A percentile compares a stretch with the other conserved stretches of the same genome.
Conservation (phyloP, 2,329 filamentous ascomycete species). For the Spiromastix sp. region DNA sequence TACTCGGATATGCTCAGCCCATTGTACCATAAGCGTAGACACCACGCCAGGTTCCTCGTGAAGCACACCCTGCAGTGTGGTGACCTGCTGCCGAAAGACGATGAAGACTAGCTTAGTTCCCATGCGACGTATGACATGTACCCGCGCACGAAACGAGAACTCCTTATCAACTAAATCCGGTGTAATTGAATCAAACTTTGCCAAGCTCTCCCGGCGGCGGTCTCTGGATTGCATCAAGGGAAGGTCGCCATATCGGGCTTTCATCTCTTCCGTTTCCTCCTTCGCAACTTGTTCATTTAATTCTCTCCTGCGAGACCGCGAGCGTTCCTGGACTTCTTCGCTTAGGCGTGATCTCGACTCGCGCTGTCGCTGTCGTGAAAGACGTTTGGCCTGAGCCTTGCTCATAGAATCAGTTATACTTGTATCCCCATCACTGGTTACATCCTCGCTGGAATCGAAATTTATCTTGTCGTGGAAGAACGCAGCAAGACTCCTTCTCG, state of each 20-base stretch:
- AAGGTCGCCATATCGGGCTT: constrained; percentile 47
- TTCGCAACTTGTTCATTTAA: constrained; percentile 37
- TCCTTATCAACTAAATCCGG: constrained; percentile 46
- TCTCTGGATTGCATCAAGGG: constrained; percentile 49
- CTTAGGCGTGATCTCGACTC: constrained; percentile 25
- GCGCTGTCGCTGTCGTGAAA: constrained; percentile 29
- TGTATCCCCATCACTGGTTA: constrained; percentile 22
- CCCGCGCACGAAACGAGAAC: constrained; percentile 57
- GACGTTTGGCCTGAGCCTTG: constrained; percentile 37
- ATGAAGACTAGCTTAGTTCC: constrained; percentile 77
- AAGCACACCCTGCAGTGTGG: constrained; percentile 76
- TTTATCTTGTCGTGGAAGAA: constrained; percentile 33
- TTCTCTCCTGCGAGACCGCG: constrained; percentile 28
- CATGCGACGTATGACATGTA: constrained; percentile 72
- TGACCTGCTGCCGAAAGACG: constrained; percentile 72
- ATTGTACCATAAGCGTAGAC: constrained; percentile 68
- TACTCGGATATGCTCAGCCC: constrained; percentile 70
- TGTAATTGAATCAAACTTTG: constrained; percentile 42
- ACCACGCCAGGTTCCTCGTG: constrained; percentile 49
- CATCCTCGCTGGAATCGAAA: constrained; percentile 33
- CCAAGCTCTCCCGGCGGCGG: constrained; percentile 37
- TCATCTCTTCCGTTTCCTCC: constrained; percentile 50
- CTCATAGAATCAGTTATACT: constrained; percentile 27
- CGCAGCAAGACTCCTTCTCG: constrained; percentile 30
- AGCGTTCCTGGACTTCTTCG: constrained; percentile 24